Evolutionary conservation across 345 rosid genomes (phyloP).

Genomic region (Adansonia digitata): DNA sequence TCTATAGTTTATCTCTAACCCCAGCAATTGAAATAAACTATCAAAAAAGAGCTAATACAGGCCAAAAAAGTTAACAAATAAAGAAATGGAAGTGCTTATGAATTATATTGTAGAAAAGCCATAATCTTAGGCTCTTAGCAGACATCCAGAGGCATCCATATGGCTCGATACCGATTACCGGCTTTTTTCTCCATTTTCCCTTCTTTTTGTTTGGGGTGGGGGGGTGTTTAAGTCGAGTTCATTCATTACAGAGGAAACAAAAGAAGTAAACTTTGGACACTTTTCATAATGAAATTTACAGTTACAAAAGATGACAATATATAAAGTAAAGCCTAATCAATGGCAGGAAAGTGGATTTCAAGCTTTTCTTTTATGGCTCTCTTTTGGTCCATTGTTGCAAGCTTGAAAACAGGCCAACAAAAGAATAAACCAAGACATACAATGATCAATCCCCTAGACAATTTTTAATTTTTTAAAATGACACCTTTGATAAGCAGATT

Average conservation of each 20-base stretch:
- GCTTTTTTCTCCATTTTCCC: background rate
- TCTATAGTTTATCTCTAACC: background rate
- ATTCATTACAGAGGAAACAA: no score
- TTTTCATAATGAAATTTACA: constrained; percentile 8
- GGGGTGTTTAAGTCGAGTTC: no score
- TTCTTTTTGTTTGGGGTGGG: no score
- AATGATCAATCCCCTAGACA: background rate
- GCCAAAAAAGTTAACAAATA: background rate
- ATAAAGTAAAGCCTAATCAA: background rate
- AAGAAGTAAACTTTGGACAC: background rate
- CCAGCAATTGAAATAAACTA: background rate
- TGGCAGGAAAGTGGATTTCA: background rate
- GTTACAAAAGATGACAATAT: constrained; percentile 8
- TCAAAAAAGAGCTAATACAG: background rate
- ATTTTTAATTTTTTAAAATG: background rate
- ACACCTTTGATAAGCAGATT: background rate
- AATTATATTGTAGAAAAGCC: background rate
- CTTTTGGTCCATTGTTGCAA: background rate
- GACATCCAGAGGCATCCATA: background rate
- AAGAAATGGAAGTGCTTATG: background rate
- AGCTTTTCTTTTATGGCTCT: constrained; percentile 3
- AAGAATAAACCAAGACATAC: background rate
- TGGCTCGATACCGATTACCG: no score
- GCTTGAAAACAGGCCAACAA: background rate
- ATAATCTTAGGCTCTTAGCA: background rate